phyloP scores from a whole-genome alignment of 1,284 basidiomycete genomes.

The Irpex sp. region DNA sequence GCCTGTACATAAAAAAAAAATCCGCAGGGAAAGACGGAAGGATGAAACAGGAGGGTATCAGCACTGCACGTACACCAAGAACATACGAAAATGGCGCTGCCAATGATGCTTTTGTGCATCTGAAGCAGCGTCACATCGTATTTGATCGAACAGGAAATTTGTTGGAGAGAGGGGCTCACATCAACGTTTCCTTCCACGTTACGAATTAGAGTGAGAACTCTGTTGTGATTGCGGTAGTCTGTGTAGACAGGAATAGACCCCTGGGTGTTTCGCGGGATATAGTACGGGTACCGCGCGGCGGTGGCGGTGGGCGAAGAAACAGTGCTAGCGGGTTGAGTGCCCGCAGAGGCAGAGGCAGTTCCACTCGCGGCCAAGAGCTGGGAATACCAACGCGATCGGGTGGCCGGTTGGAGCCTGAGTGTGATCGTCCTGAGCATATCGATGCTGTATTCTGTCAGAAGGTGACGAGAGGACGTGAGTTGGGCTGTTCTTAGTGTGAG shows the following conservation, averaged over 20 bases:
- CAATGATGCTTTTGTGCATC: background rate
- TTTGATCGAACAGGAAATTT: background rate
- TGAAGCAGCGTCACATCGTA: slow-evolving; percentile 3
- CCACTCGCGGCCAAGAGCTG: slow-evolving; percentile 4
- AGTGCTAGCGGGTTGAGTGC: slow-evolving; percentile 1
- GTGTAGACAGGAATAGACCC: slow-evolving; percentile 71
- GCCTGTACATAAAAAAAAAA: slow-evolving; percentile 30
- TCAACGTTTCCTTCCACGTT: slow-evolving; percentile 44
- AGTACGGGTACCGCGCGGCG: slow-evolving; percentile 41
- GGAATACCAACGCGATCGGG: slow-evolving; percentile 9
- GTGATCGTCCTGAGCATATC: slow-evolving; percentile 9
- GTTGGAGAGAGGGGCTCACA: slow-evolving; percentile 28
- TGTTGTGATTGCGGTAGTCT: slow-evolving; percentile 64
- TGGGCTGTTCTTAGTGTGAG: background rate
- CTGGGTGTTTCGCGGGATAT: slow-evolving; percentile 57
- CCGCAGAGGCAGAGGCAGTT: background rate
- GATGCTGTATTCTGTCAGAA: slow-evolving; percentile 3
- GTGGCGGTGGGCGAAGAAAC: slow-evolving; percentile 9
- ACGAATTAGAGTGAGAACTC: slow-evolving; percentile 44
- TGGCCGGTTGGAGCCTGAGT: slow-evolving; percentile 11
- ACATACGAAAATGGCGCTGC: background rate
- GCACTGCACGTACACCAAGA: background rate
- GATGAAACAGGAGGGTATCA: slow-evolving; percentile 3
- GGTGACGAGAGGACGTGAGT: background rate
- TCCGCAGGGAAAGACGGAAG: background rate